Evolutionary conservation across 345 rosid genomes (phyloP), one percentile per base, ranked within the genome.

Genomic region (Salix udensis): DNA sequence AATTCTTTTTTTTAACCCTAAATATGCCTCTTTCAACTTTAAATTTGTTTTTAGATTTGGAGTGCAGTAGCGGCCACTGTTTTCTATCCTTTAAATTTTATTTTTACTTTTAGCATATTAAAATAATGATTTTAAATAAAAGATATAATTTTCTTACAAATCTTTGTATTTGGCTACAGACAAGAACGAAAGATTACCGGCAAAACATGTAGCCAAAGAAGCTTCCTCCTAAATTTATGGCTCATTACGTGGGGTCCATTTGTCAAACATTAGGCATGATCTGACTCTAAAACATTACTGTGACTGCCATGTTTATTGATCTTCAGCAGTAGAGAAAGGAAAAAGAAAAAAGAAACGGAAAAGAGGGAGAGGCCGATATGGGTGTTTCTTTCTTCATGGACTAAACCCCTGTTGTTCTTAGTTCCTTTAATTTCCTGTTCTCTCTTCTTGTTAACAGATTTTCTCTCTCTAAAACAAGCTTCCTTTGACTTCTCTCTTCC

Each of bases 401-500:
- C 60, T 21, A 53, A 53, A 52, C n/a, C 23, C 60, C 60, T 21
- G n/a, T 21, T 19, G 8, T 7, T n/a, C 23, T n/a, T 23, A 7
- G 8, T 7, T 0, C n/a, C n/a, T n/a, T 21, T 15, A 13, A 3
- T 53, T 53, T 53, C 12, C 3, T n/a, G 30, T 31, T 48, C 16
- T 64, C 65, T 67, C 16, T 16, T 26, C 61, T 70, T 48, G 28
- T 46, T 24, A 66, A 58, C 39, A 44, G 48, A 23, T n/a, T 37
- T n/a, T 30, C 16, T 60, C 61, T 70, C 31, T 52, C 74, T 44
- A 44, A 74, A 76, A 70, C 58, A 55, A 52, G 23, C 66, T 39
- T 13, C 40, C n/a, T 8, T 76, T 34, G 19, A 55, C 75, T 60
- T 80, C 83, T 75, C 72, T 72, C 28, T 42, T 28, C 23, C 30